A percentile compares a stretch with the other conserved stretches of the same genome.
These are phyloP conservation scores for Neurospora tetraspora DNA, from an alignment of 495 filamentous ascomycete genomes.

Conservation along the genomic window DNA sequence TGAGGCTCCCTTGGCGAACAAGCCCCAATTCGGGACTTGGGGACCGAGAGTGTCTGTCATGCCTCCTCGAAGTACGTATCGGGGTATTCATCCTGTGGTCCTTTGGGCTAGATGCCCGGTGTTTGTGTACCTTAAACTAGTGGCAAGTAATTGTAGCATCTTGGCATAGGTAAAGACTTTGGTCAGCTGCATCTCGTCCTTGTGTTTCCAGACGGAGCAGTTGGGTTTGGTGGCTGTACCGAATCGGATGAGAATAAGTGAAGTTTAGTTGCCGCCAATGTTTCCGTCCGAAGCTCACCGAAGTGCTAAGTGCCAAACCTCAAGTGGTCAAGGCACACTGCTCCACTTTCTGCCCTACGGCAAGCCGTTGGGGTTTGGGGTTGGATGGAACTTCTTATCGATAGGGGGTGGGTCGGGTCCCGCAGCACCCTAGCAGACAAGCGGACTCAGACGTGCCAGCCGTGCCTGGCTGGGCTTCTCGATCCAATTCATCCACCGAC, in stretches of 20 bases:
- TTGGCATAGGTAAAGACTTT: background rate
- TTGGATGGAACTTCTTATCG: background rate
- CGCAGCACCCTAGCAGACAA: background rate
- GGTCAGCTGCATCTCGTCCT: background rate
- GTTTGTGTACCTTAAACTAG: background rate
- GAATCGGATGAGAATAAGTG: background rate
- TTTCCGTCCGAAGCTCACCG: too few species aligned
- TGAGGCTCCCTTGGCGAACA: background rate
- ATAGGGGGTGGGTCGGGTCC: background rate
- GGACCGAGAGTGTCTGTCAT: background rate
- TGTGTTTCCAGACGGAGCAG: background rate
- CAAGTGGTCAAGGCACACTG: background rate
- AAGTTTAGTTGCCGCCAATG: background rate
- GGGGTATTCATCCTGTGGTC: background rate
- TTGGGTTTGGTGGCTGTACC: background rate
- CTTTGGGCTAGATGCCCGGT: background rate
- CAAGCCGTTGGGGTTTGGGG: background rate
- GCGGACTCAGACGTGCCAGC: background rate
- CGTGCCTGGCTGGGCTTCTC: background rate
- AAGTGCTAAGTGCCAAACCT: background rate
- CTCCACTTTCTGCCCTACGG: background rate
- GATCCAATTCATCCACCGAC: background rate
- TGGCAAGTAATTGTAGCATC: background rate
- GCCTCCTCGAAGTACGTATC: background rate
- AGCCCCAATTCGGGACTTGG: background rate